Percentiles rank a stretch among this genome's conserved stretches.
Conservation (phyloP, 495 filamentous ascomycete genomes). For the Neurospora tetraspora region DNA sequence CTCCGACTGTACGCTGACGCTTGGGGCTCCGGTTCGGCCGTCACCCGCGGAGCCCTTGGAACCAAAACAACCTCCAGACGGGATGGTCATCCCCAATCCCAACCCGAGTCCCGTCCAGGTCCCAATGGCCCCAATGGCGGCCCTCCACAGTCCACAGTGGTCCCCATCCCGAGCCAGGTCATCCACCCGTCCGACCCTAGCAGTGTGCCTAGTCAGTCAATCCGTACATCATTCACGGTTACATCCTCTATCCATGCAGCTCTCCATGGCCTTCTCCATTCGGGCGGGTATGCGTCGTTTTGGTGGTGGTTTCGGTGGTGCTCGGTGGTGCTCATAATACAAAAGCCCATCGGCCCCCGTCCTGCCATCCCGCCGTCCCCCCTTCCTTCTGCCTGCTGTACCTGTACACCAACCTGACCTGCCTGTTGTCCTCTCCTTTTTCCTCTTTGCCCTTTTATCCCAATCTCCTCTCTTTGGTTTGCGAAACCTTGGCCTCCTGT, state of each 20-base stretch:
- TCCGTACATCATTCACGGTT: neutral
- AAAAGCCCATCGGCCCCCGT: neutral
- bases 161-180: neutral
- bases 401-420: neutral
- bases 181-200: neutral
- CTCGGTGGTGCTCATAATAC: neutral
- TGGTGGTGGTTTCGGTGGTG: neutral
- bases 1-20: neutral
- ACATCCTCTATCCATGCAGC: neutral
- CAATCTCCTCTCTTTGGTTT: neutral
- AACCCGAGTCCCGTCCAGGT: neutral
- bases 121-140: neutral
- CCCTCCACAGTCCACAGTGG: neutral
- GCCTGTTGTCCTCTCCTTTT: neutral
- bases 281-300: neutral
- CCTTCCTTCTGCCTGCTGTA: neutral
- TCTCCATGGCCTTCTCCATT: neutral
- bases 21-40: neutral
- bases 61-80: neutral
- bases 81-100: neutral
- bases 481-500: neutral
- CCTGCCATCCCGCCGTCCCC: neutral
- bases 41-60: neutral
- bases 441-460: neutral
- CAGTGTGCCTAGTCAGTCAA: neutral